phyloP scores from a whole-genome alignment of 768 basidiomycete genomes.

The Suillus ampliporus region DNA sequence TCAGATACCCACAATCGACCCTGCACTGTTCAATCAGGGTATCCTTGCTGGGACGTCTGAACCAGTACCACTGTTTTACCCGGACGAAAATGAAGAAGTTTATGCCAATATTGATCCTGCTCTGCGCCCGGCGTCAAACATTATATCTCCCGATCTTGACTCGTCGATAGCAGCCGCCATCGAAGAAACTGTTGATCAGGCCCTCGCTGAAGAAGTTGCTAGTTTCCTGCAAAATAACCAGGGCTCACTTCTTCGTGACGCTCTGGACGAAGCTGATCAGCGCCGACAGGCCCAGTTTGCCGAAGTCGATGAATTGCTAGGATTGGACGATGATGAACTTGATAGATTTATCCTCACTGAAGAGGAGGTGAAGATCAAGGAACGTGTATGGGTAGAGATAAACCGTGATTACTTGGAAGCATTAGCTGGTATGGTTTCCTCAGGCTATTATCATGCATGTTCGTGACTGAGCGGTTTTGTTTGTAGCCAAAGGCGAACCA shows the following conservation, averaged over 20 bases:
- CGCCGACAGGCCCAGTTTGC: slow-evolving; percentile 59
- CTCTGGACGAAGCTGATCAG: slow-evolving; percentile 71
- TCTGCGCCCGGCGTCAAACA: slow-evolving; percentile 42
- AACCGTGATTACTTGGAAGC: slow-evolving; percentile 91
- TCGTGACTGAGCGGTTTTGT: slow-evolving; percentile 52
- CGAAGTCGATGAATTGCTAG: slow-evolving; percentile 63
- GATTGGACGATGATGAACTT: slow-evolving; percentile 91
- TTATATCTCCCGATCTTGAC: slow-evolving; percentile 16
- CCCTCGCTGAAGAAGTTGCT: slow-evolving; percentile 72
- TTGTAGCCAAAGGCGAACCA: slow-evolving; percentile 71
- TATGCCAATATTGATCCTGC: slow-evolving; percentile 63
- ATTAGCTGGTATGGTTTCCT: slow-evolving; percentile 60
- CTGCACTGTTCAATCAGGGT: slow-evolving; percentile 64
- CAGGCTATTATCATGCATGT: slow-evolving; percentile 2
- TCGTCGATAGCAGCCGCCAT: slow-evolving; percentile 38
- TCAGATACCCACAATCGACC: slow-evolving; percentile 51
- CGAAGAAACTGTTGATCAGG: slow-evolving; percentile 66
- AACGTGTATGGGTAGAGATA: slow-evolving; percentile 92
- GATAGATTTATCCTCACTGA: slow-evolving; percentile 79
- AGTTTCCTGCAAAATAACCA: slow-evolving; percentile 66
- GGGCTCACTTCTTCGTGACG: slow-evolving; percentile 60
- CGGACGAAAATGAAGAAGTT: slow-evolving; percentile 46
- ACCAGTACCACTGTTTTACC: slow-evolving; percentile 47
- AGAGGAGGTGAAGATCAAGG: slow-evolving; percentile 85
- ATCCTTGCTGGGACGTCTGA: slow-evolving; percentile 63